Conservation (phyloP, 2,329 filamentous ascomycete species). For the Neocucurbitaria cava region DNA sequence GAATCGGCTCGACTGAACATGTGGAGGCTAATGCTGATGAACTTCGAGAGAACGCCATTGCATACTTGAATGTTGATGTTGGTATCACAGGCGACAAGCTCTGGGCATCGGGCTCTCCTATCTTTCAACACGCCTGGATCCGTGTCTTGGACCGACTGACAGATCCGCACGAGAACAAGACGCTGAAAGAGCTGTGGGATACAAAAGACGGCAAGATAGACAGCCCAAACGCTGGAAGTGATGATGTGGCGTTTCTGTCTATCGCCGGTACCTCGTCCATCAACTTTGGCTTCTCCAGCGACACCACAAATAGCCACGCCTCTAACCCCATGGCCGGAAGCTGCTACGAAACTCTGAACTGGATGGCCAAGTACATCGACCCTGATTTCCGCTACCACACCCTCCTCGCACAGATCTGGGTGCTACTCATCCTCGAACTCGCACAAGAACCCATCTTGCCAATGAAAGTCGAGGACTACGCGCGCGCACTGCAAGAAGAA, state of each 20-base stretch:
- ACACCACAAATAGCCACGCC: conserved; percentile 37
- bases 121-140: conserved; percentile 75
- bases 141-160: conserved; percentile 76
- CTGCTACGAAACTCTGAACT: conserved; percentile 88
- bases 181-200: conserved; percentile 80
- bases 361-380: conserved; percentile 82
- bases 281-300: conserved; percentile 78
- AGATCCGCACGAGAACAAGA: conserved; percentile 74
- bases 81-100: conserved; percentile 80
- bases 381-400: conserved; percentile 83
- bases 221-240: conserved; percentile 75
- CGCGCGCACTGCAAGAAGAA: conserved; percentile 68
- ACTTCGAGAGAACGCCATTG: conserved; percentile 76
- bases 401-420: conserved; percentile 78
- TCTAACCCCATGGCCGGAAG: conserved; percentile 74
- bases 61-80: conserved; percentile 90
- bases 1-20: conserved; percentile 92
- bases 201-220: conserved; percentile 65
- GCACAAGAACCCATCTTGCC: conserved; percentile 82
- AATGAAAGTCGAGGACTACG: conserved; percentile 80
- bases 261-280: conserved; percentile 88
- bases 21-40: conserved; percentile 83
- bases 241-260: conserved; percentile 90
- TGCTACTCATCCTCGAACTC: conserved; percentile 83
- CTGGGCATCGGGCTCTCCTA: conserved; percentile 78